Percentiles rank a stretch among this genome's conserved stretches.
Conservation (phyloP, 1,139 yeast species). For the Arxiozyma slooffiae region DNA sequence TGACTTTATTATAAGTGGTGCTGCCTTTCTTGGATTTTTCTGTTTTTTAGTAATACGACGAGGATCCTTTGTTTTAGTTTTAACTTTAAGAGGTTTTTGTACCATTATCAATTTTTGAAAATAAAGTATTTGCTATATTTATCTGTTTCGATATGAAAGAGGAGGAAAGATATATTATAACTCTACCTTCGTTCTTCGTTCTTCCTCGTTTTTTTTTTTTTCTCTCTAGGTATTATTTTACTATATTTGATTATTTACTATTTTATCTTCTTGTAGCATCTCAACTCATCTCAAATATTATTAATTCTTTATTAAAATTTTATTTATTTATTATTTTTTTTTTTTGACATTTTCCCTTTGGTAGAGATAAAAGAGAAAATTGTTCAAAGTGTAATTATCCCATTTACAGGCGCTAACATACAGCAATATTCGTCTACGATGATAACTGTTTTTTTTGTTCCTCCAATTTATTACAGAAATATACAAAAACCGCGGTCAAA, state of each 20-base stretch:
- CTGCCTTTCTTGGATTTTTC: slow-evolving; percentile 58
- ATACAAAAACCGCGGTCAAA: neutral
- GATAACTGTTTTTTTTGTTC: neutral
- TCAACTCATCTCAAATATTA: no score
- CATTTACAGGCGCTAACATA: neutral
- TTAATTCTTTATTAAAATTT: no score
- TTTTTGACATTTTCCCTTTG: neutral
- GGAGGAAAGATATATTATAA: no score
- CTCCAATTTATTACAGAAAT: neutral
- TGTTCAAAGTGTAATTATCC: no score
- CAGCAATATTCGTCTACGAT: neutral
- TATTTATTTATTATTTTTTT: neutral
- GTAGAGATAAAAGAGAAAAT: neutral
- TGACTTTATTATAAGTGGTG: slow-evolving; percentile 58
- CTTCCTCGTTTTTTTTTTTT: no score
- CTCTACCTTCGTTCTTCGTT: no score
- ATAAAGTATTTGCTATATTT: no score
- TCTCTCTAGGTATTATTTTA: no score
- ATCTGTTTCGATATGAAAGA: neutral
- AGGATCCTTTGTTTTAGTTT: slow-evolving; percentile 32
- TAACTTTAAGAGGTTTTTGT: slow-evolving; percentile 34
- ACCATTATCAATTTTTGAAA: slow-evolving; percentile 25
- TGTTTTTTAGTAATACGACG: slow-evolving; percentile 36
- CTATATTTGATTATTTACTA: no score
- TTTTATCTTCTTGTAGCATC: no score